Base-by-base conservation (phyloP, 108 stramenopile genomes). In the Schizochytrium sp. region DNA sequence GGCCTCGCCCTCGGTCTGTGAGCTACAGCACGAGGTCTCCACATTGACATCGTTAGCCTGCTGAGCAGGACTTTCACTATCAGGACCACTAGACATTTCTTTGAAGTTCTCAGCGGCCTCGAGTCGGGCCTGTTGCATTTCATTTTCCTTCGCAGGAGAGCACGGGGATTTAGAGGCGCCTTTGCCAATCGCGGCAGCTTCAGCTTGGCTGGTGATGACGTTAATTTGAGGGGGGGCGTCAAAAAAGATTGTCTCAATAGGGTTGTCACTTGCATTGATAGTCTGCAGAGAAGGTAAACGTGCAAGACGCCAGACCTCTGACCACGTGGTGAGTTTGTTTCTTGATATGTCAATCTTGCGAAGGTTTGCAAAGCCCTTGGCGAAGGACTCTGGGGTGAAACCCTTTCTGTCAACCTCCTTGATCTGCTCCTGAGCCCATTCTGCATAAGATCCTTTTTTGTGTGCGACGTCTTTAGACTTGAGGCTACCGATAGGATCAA, bases 371-470 rank as follows among this genome's bases (percentile, higher is more conserved):
- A 83, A 83, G 76, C 76, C 76, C 47, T 83, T 83, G 47, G 76
- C 76, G 28, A 83, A 83, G 50, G 76, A 83, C 76, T 83, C 76
- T n/a, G 76, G 76, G 7, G 76, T 83, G 3, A 83, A 83, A n/a
- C 76, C 76, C 12, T 46, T 47, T n/a, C 76, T 47, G 1, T 83
- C 76, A 40, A 40, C 53, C 15, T 38, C 28, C 47, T 83, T 83
- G 76, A 83, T 83, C 76, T 83, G 76, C 76, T 83, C 76, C 47
- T 83, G 19, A 40, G 76, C 76, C 76, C 76, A 83, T 42, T 49
- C 76, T 55, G 76, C 76, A 28, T 83, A 83, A 7, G 76, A 83
- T n/a, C 76, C 76, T 17, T 40, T 17, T 53, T 83, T 17, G 76
- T 83, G 76, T n/a, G 53, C 19, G 50, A 55, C 76, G 47, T 7